These are phyloP conservation scores for Kluyveromyces marxianus DNA, from an alignment of 1,139 yeast genomes.

Conservation along the genomic window DNA sequence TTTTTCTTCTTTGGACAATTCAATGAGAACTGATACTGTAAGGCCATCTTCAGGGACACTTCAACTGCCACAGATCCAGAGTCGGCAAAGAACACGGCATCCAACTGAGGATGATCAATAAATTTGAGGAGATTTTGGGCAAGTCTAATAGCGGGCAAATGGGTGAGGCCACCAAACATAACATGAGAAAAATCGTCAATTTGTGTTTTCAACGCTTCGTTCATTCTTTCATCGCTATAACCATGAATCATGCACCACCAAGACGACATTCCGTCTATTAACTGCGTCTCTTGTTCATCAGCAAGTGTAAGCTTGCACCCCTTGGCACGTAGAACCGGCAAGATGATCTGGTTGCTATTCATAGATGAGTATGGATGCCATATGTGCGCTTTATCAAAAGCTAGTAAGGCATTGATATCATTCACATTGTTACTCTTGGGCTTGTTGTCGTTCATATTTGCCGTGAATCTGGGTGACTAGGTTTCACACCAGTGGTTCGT, in stretches of 20 bases:
- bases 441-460: neutral
- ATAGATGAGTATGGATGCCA: constrained; percentile 34
- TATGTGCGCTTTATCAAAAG: constrained; percentile 26
- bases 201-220: constrained; percentile 25
- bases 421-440: neutral
- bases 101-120: constrained; percentile 21
- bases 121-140: constrained; percentile 20
- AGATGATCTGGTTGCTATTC: constrained; percentile 25
- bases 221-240: constrained; percentile 27
- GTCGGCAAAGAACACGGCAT: constrained; percentile 29
- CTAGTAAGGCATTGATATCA: constrained; percentile 9
- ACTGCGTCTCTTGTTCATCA: constrained; percentile 11
- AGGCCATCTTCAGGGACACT: constrained; percentile 44
- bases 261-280: constrained; percentile 32
- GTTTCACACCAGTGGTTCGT: neutral
- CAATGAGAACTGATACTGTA: constrained; percentile 35
- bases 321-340: constrained; percentile 25
- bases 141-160: constrained; percentile 27
- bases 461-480: neutral
- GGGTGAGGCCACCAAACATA: constrained; percentile 33
- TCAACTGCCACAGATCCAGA: constrained; percentile 57
- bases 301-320: constrained; percentile 22
- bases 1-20: constrained; percentile 11
- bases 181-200: constrained; percentile 27
- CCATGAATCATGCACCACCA: constrained; percentile 35